phyloP scores from a whole-genome alignment of 2,329 filamentous ascomycete genomes.

The Scopulariopsis brevicaulis region DNA sequence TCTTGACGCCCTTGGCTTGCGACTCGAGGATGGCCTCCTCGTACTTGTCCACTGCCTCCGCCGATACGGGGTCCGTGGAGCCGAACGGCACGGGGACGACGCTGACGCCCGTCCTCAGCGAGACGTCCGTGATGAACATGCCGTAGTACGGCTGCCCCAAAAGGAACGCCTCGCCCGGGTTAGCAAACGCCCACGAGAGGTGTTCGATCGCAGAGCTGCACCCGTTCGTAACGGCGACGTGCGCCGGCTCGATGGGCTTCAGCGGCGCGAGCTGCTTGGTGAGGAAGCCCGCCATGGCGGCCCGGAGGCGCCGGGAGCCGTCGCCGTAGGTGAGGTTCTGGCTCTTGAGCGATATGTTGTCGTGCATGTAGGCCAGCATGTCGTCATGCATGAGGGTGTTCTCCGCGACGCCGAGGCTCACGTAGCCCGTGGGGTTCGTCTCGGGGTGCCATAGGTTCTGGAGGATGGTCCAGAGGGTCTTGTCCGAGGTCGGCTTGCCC shows the following conservation, averaged over 20 bases:
- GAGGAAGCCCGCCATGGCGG: conserved; percentile 21
- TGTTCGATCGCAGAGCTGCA: conserved; percentile 28
- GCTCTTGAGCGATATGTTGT: conserved; percentile 19
- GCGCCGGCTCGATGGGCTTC: conserved; percentile 15
- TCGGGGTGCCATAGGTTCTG: conserved; percentile 28
- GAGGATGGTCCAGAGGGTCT: conserved; percentile 26
- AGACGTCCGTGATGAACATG: conserved; percentile 32
- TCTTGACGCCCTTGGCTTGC: conserved; percentile 22
- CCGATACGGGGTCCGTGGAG: conserved; percentile 28
- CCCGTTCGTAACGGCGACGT: conserved; percentile 26
- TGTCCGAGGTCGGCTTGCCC: background rate
- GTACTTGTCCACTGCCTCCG: conserved; percentile 28
- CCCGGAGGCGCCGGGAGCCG: conserved; percentile 21
- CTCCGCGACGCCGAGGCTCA: conserved; percentile 40
- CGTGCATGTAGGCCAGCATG: conserved; percentile 27
- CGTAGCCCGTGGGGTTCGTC: conserved; percentile 28
- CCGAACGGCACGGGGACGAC: conserved; percentile 31
- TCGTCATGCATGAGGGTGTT: conserved; percentile 37
- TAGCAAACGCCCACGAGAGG: conserved; percentile 23
- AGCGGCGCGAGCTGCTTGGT: conserved; percentile 19
- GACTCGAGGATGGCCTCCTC: conserved; percentile 27
- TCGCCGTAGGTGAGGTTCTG: conserved; percentile 27
- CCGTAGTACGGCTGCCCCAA: conserved; percentile 34
- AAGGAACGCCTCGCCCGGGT: conserved; percentile 26
- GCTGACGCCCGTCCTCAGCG: conserved; percentile 24